Conservation (phyloP, 2,329 filamentous ascomycete species). For the Sphaceloma murrayae region DNA sequence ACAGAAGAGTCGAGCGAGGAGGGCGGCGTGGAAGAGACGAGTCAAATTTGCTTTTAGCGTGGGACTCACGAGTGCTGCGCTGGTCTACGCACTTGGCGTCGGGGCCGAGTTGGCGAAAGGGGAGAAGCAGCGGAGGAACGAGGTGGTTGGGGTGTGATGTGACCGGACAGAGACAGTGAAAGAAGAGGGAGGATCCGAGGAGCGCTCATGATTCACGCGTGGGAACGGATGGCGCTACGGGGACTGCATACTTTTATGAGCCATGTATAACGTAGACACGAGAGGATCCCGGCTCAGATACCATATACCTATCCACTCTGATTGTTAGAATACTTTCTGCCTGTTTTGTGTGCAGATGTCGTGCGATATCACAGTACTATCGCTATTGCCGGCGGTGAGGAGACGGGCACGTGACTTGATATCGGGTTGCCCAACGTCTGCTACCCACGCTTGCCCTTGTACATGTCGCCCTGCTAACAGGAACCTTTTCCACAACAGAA, state of each 20-base stretch:
- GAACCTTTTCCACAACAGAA: too few species aligned
- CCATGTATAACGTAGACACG: slow-evolving; percentile 1
- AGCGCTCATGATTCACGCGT: not conserved
- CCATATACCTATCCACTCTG: slow-evolving; percentile 9
- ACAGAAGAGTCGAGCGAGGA: not conserved
- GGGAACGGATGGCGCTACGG: too few species aligned
- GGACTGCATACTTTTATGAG: slow-evolving; percentile 9
- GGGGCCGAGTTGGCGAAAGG: slow-evolving; percentile 13
- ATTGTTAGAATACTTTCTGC: not conserved
- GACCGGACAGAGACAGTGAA: not conserved
- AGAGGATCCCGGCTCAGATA: slow-evolving; percentile 15
- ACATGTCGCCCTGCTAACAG: too few species aligned
- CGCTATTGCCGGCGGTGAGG: too few species aligned
- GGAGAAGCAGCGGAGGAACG: slow-evolving; percentile 7
- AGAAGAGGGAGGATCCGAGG: not conserved
- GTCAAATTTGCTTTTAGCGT: slow-evolving; percentile 15
- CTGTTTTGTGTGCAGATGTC: too few species aligned
- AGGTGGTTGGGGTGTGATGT: not conserved
- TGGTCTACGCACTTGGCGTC: slow-evolving; percentile 12
- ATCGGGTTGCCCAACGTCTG: too few species aligned
- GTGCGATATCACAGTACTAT: too few species aligned
- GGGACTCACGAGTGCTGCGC: slow-evolving; percentile 5
- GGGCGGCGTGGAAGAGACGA: slow-evolving; percentile 13
- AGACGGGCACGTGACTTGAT: too few species aligned
- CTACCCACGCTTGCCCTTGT: too few species aligned